phyloP scores from a whole-genome alignment of 768 basidiomycete species.

The Coprinellus micaceus region DNA sequence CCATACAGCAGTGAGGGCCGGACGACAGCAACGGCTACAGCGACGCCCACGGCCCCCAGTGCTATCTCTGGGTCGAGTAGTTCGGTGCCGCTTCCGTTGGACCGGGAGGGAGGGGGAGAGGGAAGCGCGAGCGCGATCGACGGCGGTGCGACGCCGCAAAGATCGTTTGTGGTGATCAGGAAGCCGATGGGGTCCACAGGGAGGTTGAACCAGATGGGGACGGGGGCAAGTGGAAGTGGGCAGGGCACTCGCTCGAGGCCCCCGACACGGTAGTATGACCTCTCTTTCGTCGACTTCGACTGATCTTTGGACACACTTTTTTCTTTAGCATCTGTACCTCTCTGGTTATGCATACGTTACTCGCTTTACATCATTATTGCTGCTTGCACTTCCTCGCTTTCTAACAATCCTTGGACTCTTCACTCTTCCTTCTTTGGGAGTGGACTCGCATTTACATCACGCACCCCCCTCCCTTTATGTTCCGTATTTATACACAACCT shows the following conservation, averaged over 20 bases:
- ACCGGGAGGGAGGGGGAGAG: conserved; percentile 10
- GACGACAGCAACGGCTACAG: conserved; percentile 22
- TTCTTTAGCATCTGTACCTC: not conserved
- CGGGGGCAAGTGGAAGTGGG: not conserved
- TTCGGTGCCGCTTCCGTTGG: conserved; percentile 22
- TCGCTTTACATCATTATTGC: not conserved
- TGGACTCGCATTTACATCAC: too few relatives aligned
- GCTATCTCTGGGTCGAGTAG: conserved; percentile 16
- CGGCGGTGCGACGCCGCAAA: conserved; percentile 24
- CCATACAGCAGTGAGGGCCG: conserved; percentile 56
- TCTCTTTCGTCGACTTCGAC: not conserved
- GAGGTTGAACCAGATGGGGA: conserved; percentile 25
- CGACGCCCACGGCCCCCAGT: conserved; percentile 11
- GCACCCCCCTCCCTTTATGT: too few relatives aligned
- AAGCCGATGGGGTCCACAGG: conserved; percentile 44
- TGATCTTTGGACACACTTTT: not conserved
- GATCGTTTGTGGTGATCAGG: conserved; percentile 72
- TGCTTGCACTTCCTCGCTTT: not conserved
- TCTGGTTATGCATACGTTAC: not conserved
- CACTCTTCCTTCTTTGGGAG: not conserved
- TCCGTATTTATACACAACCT: too few relatives aligned
- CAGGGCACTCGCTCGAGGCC: conserved; percentile 21
- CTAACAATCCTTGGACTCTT: not conserved
- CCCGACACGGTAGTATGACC: conserved; percentile 23
- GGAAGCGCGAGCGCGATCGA: not conserved